Percentiles rank a stretch among this genome's conserved stretches.
Evolutionary conservation across 2,329 filamentous ascomycete genomes (phyloP).

Genomic region (Dendrostoma leiphaemia): DNA sequence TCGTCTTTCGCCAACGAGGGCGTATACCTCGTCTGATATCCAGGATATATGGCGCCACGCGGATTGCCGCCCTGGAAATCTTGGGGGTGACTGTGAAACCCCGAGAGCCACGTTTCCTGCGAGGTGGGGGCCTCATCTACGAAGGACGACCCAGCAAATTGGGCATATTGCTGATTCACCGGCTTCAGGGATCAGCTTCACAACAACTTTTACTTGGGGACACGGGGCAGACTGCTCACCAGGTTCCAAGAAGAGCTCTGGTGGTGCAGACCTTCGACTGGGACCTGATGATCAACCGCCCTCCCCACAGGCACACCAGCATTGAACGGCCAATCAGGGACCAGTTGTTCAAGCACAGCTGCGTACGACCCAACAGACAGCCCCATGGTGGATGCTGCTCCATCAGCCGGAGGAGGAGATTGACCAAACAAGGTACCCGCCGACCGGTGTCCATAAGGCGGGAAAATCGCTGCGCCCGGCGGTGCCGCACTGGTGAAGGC

Average conservation of each 20-base stretch:
- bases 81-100: not conserved
- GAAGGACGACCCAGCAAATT: not conserved
- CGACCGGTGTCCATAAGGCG: too few relatives aligned
- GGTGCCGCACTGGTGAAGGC: too few relatives aligned
- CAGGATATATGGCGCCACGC: too few relatives aligned
- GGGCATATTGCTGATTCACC: not conserved
- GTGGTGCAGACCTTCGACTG: not conserved
- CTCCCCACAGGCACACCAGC: not conserved
- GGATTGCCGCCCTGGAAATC: not conserved
- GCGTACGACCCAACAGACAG: not conserved
- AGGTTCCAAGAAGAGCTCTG: not conserved
- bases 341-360: not conserved
- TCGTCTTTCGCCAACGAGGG: not conserved
- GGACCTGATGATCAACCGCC: not conserved
- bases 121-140: not conserved
- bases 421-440: too few relatives aligned
- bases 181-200: constrained; percentile 28
- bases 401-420: too few relatives aligned
- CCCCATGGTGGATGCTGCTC: not conserved
- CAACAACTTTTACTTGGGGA: constrained; percentile 28
- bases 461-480: too few relatives aligned
- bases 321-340: not conserved
- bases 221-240: not conserved
- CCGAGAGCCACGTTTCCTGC: not conserved
- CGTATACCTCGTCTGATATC: not conserved